phyloP scores from a whole-genome alignment of 2,329 filamentous ascomycete genomes.

The Fusarium tanahbumbuense region DNA sequence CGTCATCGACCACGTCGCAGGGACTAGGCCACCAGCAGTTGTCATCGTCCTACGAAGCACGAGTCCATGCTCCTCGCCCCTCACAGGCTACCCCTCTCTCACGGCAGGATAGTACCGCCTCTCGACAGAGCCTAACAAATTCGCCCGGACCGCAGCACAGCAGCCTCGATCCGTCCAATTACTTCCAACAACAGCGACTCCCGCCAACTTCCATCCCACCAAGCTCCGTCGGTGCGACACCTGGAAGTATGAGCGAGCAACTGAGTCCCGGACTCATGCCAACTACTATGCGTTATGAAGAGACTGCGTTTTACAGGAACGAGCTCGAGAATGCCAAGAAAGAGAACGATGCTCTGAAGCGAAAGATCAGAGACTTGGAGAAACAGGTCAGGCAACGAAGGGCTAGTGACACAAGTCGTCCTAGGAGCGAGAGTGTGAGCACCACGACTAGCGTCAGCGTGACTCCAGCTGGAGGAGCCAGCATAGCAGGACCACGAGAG shows the following conservation, averaged over 20 bases:
- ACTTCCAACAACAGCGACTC: slow-evolving; percentile 62
- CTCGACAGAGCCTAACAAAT: slow-evolving; percentile 63
- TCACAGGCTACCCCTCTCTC: slow-evolving; percentile 60
- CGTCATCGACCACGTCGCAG: slow-evolving; percentile 68
- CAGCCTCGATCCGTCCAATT: slow-evolving; percentile 58
- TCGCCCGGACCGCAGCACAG: slow-evolving; percentile 61
- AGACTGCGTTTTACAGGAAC: slow-evolving; percentile 68
- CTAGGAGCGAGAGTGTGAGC: slow-evolving; percentile 65
- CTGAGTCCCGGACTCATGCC: slow-evolving; percentile 66
- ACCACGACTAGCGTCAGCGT: slow-evolving; percentile 63
- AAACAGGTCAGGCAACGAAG: slow-evolving; percentile 62
- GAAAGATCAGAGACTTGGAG: slow-evolving; percentile 72
- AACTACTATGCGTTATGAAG: slow-evolving; percentile 70
- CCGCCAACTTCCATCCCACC: slow-evolving; percentile 50
- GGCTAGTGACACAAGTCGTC: slow-evolving; percentile 59
- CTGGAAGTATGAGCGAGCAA: slow-evolving; percentile 54
- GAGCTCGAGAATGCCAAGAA: slow-evolving; percentile 71
- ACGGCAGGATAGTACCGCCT: slow-evolving; percentile 67
- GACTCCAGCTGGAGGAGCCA: slow-evolving; percentile 52
- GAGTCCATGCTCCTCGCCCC: slow-evolving; percentile 59
- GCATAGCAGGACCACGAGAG: slow-evolving; percentile 61
- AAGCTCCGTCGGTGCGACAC: slow-evolving; percentile 57
- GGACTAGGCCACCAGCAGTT: slow-evolving; percentile 54
- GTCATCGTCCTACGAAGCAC: slow-evolving; percentile 53
- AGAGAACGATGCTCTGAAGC: slow-evolving; percentile 72